Percentiles rank a stretch among this genome's conserved stretches.
These are phyloP conservation scores for Dipodascus albidus DNA, from an alignment of 805 yeast species.

Conservation along the genomic window DNA sequence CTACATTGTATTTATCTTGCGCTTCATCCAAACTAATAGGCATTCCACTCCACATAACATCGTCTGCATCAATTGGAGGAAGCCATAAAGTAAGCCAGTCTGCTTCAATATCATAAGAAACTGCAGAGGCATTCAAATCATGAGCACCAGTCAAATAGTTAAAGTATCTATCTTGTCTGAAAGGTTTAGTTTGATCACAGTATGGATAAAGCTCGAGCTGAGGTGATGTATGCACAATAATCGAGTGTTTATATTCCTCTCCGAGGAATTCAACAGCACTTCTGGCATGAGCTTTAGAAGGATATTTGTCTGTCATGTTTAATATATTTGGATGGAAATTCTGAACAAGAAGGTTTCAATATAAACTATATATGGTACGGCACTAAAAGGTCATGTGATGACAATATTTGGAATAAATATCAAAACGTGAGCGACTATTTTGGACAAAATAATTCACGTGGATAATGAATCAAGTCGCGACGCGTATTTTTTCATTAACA, in stretches of 20 bases:
- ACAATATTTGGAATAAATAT: neutral
- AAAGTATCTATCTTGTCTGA: conserved; percentile 88
- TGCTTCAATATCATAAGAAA: conserved; percentile 41
- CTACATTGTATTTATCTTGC: conserved; percentile 57
- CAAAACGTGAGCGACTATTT: too few species aligned
- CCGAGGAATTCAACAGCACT: conserved; percentile 19
- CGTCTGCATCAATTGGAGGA: conserved; percentile 78
- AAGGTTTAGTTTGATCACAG: conserved; percentile 65
- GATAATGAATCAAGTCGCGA: too few species aligned
- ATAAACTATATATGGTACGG: neutral
- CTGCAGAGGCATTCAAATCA: conserved; percentile 64
- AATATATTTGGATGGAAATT: neutral
- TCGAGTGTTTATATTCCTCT: conserved; percentile 41
- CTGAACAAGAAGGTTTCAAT: neutral
- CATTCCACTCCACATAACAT: conserved; percentile 92
- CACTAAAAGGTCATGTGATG: neutral
- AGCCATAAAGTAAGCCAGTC: conserved; percentile 62
- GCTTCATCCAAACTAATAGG: conserved; percentile 68
- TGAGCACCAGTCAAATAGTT: conserved; percentile 70
- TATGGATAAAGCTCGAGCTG: conserved; percentile 46
- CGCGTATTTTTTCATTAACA: too few species aligned
- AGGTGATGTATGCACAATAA: conserved; percentile 26
- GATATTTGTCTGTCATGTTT: conserved; percentile 40
- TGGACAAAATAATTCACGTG: too few species aligned
- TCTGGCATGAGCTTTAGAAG: conserved; percentile 67